A percentile compares a stretch with the other conserved stretches of the same genome.
phyloP scores from a whole-genome alignment of 2,329 filamentous ascomycete species.

The Stromatinia cepivora region DNA sequence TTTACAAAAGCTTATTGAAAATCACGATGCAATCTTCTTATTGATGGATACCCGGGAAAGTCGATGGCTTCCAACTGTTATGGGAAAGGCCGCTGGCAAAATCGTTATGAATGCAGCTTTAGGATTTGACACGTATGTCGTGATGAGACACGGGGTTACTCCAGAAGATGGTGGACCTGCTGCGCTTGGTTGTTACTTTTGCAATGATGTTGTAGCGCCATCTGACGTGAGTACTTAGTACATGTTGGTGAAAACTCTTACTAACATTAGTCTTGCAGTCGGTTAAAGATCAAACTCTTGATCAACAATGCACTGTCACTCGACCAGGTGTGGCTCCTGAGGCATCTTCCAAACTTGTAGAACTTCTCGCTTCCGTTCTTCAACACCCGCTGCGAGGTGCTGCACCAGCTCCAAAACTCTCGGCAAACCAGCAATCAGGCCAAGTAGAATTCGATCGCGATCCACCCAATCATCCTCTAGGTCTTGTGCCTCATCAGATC shows the following conservation, averaged over 20 bases:
- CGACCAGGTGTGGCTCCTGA: slow-evolving; percentile 89
- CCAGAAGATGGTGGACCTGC: slow-evolving; percentile 55
- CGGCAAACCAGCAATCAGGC: slow-evolving; percentile 41
- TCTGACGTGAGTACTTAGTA: slow-evolving; percentile 87
- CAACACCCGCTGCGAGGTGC: slow-evolving; percentile 77
- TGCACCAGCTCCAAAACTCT: slow-evolving; percentile 55
- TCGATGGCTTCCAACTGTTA: slow-evolving; percentile 91
- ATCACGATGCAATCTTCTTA: slow-evolving; percentile 92
- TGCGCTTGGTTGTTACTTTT: slow-evolving; percentile 93
- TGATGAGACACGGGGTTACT: slow-evolving; percentile 88
- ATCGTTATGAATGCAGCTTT: slow-evolving; percentile 96
- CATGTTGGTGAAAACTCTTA: no score
- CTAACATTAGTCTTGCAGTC: slow-evolving; percentile 59
- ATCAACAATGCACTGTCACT: slow-evolving; percentile 97
- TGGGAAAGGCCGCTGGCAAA: slow-evolving; percentile 90
- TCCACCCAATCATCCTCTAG: slow-evolving; percentile 59
- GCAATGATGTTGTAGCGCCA: slow-evolving; percentile 94
- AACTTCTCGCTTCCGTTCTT: slow-evolving; percentile 81
- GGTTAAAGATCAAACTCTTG: slow-evolving; percentile 89
- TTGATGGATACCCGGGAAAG: slow-evolving; percentile 96
- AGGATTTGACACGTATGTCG: slow-evolving; percentile 94
- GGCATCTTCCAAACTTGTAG: slow-evolving; percentile 86
- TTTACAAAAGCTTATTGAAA: slow-evolving; percentile 71
- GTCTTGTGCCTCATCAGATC: slow-evolving; percentile 76
- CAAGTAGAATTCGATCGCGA: slow-evolving; percentile 52